A percentile compares a stretch with the other conserved stretches of the same genome.
Conservation (phyloP, 2,329 filamentous ascomycete species). For the Incumbomyces lentus region DNA sequence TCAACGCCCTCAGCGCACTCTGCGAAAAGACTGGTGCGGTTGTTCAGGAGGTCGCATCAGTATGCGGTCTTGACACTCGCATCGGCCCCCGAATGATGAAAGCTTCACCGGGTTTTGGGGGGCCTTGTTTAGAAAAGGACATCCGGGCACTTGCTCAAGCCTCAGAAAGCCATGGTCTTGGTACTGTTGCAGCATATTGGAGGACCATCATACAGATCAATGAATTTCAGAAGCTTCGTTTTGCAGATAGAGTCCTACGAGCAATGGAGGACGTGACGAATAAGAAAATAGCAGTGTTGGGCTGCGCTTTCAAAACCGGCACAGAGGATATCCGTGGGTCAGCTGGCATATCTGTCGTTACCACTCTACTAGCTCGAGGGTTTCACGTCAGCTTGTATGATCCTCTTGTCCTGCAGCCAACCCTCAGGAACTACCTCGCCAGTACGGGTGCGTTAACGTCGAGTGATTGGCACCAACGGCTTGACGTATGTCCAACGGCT, state of each 20-base stretch:
- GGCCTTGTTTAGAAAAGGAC: conserved; percentile 75
- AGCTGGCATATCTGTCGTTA: conserved; percentile 58
- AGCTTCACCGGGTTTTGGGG: conserved; percentile 67
- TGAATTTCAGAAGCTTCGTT: conserved; percentile 61
- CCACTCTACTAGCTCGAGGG: conserved; percentile 53
- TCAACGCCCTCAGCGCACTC: conserved; percentile 71
- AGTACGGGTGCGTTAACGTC: conserved; percentile 26
- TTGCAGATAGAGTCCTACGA: conserved; percentile 54
- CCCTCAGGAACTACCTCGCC: conserved; percentile 26
- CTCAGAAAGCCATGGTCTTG: conserved; percentile 57
- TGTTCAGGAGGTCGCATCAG: conserved; percentile 59
- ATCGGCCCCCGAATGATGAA: conserved; percentile 66
- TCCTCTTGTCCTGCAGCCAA: conserved; percentile 34
- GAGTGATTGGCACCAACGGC: conserved; percentile 18
- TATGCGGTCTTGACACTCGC: conserved; percentile 58
- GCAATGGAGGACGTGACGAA: conserved; percentile 56
- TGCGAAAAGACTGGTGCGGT: conserved; percentile 68
- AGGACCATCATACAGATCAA: conserved; percentile 64
- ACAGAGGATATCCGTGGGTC: conserved; percentile 66
- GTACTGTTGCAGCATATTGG: conserved; percentile 69
- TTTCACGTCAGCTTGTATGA: conserved; percentile 59
- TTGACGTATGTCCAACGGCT: conserved; percentile 31
- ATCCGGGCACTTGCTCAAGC: conserved; percentile 64
- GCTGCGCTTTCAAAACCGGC: conserved; percentile 72
- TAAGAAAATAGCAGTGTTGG: conserved; percentile 63